Evolutionary conservation across 2,329 filamentous ascomycete species (phyloP).

Genomic region (Venturia oleaginea): DNA sequence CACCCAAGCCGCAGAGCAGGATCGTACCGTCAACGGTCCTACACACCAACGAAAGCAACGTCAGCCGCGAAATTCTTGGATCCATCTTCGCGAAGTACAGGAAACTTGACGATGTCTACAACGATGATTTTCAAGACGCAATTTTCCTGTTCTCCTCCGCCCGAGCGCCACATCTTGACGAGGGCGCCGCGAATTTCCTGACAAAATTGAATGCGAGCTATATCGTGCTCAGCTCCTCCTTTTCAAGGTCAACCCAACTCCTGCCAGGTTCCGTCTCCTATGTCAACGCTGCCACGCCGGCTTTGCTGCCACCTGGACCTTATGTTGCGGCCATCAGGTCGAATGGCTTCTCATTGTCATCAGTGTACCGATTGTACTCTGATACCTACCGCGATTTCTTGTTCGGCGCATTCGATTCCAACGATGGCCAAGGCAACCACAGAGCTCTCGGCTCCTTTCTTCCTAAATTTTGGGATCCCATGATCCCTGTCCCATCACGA

Average conservation of each 20-base stretch:
- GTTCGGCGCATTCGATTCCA: constrained; percentile 29
- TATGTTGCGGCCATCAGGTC: background rate
- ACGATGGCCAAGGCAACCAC: constrained; percentile 36
- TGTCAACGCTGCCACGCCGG: background rate
- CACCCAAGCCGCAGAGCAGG: background rate
- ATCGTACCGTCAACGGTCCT: background rate
- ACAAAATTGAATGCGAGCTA: background rate
- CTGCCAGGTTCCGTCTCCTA: background rate
- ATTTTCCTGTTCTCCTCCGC: background rate
- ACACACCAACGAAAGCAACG: background rate
- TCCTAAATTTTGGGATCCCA: background rate
- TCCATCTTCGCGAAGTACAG: background rate
- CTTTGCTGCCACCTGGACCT: background rate
- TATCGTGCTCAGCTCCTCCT: background rate
- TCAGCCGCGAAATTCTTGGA: background rate
- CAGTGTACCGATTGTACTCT: constrained; percentile 41
- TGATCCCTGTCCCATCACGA: constrained; percentile 48
- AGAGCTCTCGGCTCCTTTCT: constrained; percentile 26
- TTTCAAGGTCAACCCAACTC: background rate
- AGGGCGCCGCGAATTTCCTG: background rate
- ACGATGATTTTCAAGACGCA: background rate
- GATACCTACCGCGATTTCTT: constrained; percentile 40
- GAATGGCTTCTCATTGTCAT: background rate
- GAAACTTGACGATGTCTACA: constrained; percentile 1
- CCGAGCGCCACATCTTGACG: background rate